Evolutionary conservation across 306 rosid genomes (phyloP).

Genomic region (Vicia sativa): DNA sequence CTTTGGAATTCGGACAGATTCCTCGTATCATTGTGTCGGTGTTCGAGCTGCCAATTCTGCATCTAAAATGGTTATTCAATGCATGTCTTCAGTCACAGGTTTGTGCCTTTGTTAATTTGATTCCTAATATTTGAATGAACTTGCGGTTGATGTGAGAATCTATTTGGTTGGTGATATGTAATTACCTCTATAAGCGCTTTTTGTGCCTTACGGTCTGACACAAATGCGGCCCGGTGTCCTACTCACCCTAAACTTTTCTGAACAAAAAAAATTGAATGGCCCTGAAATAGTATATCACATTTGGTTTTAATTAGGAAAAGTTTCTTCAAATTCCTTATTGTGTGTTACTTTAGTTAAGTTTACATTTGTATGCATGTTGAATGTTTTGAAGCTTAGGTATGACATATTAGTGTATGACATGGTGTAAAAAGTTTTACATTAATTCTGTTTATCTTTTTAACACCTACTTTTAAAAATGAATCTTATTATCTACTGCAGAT

Average conservation of each 20-base stretch:
- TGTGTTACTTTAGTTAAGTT: not conserved
- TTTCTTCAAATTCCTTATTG: no score
- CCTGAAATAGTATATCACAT: no score
- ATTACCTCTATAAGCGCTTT: no score
- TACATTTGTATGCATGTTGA: not conserved
- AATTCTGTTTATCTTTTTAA: not conserved
- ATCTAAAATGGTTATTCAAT: conserved; percentile 62
- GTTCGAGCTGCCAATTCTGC: conserved; percentile 45
- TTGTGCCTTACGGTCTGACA: no score
- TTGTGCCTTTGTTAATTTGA: conserved; percentile 21
- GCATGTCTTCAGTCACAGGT: conserved; percentile 71
- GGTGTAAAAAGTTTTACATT: conserved; percentile 11
- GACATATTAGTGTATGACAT: conserved; percentile 11
- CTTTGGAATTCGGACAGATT: conserved; percentile 48
- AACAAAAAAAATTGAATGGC: no score
- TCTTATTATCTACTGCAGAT: conserved; percentile 28
- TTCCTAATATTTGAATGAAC: no score
- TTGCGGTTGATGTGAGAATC: no score
- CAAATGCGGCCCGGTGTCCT: no score
- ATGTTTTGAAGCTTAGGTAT: not conserved
- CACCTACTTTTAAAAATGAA: not conserved
- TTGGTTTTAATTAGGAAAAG: no score
- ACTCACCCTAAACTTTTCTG: no score
- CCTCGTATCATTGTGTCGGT: conserved; percentile 40
- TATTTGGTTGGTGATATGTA: no score